Conservation (phyloP, 2,329 filamentous ascomycete species). For the Fusarium circinatum region DNA sequence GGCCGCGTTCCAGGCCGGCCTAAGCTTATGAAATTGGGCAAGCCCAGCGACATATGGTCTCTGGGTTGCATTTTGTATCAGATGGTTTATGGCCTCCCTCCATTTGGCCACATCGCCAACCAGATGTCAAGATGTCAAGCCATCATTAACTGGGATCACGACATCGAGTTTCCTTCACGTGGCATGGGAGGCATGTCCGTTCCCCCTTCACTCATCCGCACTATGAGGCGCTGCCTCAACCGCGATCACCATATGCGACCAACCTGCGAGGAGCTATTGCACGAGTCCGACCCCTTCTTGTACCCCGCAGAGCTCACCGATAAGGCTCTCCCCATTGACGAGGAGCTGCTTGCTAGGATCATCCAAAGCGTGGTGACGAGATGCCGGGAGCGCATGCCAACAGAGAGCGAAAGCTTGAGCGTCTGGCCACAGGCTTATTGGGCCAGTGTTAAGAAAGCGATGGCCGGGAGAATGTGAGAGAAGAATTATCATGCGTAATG, state of each 20-base stretch:
- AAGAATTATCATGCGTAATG: conserved; percentile 16
- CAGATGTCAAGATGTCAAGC: conserved; percentile 87
- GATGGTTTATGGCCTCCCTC: conserved; percentile 96
- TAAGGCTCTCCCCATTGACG: conserved; percentile 67
- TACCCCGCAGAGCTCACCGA: conserved; percentile 68
- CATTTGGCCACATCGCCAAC: conserved; percentile 91
- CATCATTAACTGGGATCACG: conserved; percentile 81
- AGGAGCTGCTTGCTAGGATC: conserved; percentile 70
- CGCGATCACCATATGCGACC: conserved; percentile 71
- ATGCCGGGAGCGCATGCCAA: conserved; percentile 68
- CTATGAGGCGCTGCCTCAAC: conserved; percentile 70
- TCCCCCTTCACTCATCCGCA: conserved; percentile 67
- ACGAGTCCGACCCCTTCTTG: conserved; percentile 69
- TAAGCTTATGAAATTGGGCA: conserved; percentile 94
- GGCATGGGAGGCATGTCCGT: conserved; percentile 74
- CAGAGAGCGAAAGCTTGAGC: conserved; percentile 64
- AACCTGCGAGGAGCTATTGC: conserved; percentile 70
- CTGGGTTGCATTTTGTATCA: conserved; percentile 97
- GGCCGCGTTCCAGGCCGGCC: conserved; percentile 55
- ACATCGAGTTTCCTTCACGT: conserved; percentile 75
- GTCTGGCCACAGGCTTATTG: conserved; percentile 72
- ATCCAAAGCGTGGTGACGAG: conserved; percentile 70
- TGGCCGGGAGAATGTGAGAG: conserved; percentile 47
- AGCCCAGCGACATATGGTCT: conserved; percentile 96
- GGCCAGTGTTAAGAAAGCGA: conserved; percentile 66